A percentile compares a stretch with the other conserved stretches of the same genome.
These are phyloP conservation scores for Stagonosporopsis tanaceti DNA, from an alignment of 2,329 filamentous ascomycete species.

Conservation along the genomic window DNA sequence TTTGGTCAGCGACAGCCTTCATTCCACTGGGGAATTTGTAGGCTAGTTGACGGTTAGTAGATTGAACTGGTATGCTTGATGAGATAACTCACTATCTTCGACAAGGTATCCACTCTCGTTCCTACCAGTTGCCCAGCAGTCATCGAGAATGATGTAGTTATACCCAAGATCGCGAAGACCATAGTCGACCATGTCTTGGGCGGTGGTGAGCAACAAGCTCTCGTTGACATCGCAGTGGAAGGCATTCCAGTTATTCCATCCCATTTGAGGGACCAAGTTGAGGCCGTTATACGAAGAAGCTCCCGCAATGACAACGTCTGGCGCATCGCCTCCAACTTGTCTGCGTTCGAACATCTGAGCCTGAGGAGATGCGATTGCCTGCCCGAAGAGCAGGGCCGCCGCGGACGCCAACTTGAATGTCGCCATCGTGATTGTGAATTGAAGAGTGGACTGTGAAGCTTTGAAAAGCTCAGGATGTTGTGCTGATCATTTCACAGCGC, in stretches of 20 bases:
- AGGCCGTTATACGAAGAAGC: slow-evolving; percentile 46
- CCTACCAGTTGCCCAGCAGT: slow-evolving; percentile 60
- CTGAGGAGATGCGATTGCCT: slow-evolving; percentile 14
- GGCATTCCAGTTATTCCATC: slow-evolving; percentile 47
- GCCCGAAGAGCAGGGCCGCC: slow-evolving; percentile 15
- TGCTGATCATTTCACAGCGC: slow-evolving; percentile 4
- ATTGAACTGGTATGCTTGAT: not conserved
- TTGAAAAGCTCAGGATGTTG: slow-evolving; percentile 1
- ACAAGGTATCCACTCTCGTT: slow-evolving; percentile 54
- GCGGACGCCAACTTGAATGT: slow-evolving; percentile 15
- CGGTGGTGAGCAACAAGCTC: slow-evolving; percentile 56
- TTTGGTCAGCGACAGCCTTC: slow-evolving; percentile 54
- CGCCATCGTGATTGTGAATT: slow-evolving; percentile 6
- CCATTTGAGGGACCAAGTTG: slow-evolving; percentile 50
- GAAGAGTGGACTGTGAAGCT: not conserved
- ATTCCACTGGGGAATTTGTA: slow-evolving; percentile 57
- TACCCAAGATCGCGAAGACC: slow-evolving; percentile 60
- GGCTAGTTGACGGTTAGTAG: slow-evolving; percentile 15
- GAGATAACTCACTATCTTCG: slow-evolving; percentile 38
- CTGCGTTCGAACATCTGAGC: slow-evolving; percentile 15
- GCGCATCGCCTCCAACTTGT: slow-evolving; percentile 14
- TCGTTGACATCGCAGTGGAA: slow-evolving; percentile 58
- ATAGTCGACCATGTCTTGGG: slow-evolving; percentile 54
- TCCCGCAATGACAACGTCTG: slow-evolving; percentile 14
- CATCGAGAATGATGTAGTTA: slow-evolving; percentile 61